These are phyloP conservation scores for Cordyceps sp. DNA, from an alignment of 2,329 filamentous ascomycete species.

Conservation along the genomic window DNA sequence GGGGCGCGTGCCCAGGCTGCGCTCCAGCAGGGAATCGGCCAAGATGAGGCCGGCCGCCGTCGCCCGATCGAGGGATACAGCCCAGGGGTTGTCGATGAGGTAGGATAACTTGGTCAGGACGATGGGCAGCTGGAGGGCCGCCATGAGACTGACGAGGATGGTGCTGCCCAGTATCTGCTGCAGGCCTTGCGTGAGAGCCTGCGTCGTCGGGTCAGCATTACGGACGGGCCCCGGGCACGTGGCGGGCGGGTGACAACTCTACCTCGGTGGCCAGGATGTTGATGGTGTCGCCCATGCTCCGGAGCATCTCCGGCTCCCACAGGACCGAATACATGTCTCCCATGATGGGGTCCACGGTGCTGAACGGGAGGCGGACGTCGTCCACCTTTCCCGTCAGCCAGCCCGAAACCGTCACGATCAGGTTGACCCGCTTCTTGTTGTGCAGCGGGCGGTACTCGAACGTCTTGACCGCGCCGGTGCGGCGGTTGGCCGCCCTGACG, in stretches of 20 bases:
- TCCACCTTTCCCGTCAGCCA: slow-evolving; percentile 99
- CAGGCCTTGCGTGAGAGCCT: slow-evolving; percentile 89
- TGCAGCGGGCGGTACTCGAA: slow-evolving; percentile 94
- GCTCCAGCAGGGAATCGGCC: slow-evolving; percentile 82
- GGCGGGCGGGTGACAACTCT: slow-evolving; percentile 6
- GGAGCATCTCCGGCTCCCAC: slow-evolving; percentile 97
- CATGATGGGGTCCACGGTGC: slow-evolving; percentile 94
- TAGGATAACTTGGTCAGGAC: slow-evolving; percentile 89
- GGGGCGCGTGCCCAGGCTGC: slow-evolving; percentile 78
- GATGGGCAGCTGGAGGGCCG: slow-evolving; percentile 79
- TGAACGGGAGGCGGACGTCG: slow-evolving; percentile 88
- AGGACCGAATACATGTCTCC: slow-evolving; percentile 92
- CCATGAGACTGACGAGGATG: slow-evolving; percentile 77
- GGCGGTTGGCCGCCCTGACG: slow-evolving; percentile 64
- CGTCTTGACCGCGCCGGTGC: slow-evolving; percentile 83
- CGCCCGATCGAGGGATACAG: slow-evolving; percentile 83
- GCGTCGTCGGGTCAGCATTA: not conserved
- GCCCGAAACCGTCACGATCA: slow-evolving; percentile 86
- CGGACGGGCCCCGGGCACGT: not conserved
- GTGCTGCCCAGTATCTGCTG: slow-evolving; percentile 91
- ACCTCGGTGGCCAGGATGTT: slow-evolving; percentile 97
- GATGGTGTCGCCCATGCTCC: slow-evolving; percentile 95
- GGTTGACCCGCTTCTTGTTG: slow-evolving; percentile 94
- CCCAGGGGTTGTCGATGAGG: slow-evolving; percentile 96
- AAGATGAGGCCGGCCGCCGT: slow-evolving; percentile 80